phyloP scores from a whole-genome alignment of 352 stramenopile species.

The Globisporangium nodosum region DNA sequence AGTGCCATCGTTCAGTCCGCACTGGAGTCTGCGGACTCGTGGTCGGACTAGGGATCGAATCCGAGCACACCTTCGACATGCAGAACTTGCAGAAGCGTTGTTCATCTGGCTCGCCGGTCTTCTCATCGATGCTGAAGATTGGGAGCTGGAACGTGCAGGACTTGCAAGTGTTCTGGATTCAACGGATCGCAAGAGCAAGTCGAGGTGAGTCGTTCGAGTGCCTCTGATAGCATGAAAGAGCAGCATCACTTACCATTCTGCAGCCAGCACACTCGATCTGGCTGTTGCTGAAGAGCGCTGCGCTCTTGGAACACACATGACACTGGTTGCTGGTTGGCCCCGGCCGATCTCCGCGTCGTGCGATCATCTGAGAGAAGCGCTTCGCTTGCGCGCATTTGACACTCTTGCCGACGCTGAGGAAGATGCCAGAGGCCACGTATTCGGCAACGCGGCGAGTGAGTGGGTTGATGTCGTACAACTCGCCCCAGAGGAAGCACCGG shows the following conservation, averaged over 20 bases:
- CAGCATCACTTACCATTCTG: conserved; percentile 1
- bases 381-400: background rate
- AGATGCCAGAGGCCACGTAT: background rate
- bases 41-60: background rate
- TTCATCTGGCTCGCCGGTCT: conserved; percentile 8
- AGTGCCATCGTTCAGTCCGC: background rate
- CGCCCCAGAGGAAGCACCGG: background rate
- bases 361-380: background rate
- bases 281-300: conserved; percentile 16
- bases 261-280: conserved; percentile 25
- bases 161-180: conserved; percentile 29
- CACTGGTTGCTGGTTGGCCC: conserved; percentile 7
- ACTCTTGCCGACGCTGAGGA: background rate
- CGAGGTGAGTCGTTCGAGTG: background rate
- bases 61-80: conserved; percentile 5
- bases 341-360: background rate
- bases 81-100: conserved; percentile 13
- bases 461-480: background rate
- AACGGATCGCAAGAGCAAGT: background rate
- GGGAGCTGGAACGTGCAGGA: conserved; percentile 17
- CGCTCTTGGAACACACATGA: conserved; percentile 12
- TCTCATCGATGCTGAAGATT: conserved; percentile 13
- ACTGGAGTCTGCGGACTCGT: background rate
- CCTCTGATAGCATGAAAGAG: background rate
- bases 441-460: background rate